These are phyloP conservation scores for Heliamphora pulchella DNA, from an alignment of 179 eudicot species.

Conservation along the genomic window DNA sequence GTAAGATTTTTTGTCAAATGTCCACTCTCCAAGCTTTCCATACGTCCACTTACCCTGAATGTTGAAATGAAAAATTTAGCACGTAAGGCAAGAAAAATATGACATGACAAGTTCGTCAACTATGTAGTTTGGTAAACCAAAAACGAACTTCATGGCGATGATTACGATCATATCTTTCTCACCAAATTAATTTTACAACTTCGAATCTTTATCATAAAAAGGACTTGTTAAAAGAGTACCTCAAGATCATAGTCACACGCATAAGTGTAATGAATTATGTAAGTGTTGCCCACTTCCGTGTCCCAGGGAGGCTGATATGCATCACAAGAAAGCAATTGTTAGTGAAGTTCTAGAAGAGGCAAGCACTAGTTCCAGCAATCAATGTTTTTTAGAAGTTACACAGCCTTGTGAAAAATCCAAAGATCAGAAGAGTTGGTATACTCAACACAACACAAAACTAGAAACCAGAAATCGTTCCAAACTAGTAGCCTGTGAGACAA, in stretches of 20 bases:
- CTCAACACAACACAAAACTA: too few species aligned
- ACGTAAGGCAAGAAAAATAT: not conserved
- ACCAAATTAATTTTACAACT: not conserved
- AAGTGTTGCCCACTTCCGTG: slow-evolving; percentile 58
- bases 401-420: too few species aligned
- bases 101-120: too few species aligned
- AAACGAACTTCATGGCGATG: not conserved
- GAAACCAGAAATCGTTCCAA: too few species aligned
- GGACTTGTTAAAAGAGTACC: slow-evolving; percentile 32
- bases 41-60: slow-evolving; percentile 77
- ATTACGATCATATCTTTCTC: not conserved
- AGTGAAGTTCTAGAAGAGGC: not conserved
- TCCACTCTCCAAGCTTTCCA: slow-evolving; percentile 97
- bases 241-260: slow-evolving; percentile 92
- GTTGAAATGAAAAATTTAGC: slow-evolving; percentile 5
- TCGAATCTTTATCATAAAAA: not conserved
- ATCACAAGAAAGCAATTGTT: slow-evolving; percentile 18
- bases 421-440: too few species aligned
- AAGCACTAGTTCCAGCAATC: not conserved
- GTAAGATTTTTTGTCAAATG: slow-evolving; percentile 92
- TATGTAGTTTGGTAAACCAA: not conserved
- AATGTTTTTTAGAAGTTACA: too few species aligned
- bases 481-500: too few species aligned
- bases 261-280: slow-evolving; percentile 87
- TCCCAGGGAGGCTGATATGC: slow-evolving; percentile 94